phyloP scores from a whole-genome alignment of 495 filamentous ascomycete genomes.

The Aspergillus campestris region DNA sequence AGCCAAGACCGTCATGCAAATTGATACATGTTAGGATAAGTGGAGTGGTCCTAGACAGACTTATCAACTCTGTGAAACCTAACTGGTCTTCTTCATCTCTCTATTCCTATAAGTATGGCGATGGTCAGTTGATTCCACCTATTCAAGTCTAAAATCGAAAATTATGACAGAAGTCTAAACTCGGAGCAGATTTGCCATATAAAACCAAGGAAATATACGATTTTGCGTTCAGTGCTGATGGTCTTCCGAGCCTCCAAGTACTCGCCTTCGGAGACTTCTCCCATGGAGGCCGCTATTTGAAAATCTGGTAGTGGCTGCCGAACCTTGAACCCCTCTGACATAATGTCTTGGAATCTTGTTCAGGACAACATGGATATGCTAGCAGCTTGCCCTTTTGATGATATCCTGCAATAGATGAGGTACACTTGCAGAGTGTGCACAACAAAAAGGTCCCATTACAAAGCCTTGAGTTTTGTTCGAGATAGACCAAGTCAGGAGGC shows the following conservation, averaged over 20 bases:
- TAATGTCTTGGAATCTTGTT: neutral
- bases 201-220: neutral
- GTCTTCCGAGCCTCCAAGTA: constrained; percentile 1
- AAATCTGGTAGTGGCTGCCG: neutral
- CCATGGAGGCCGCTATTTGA: neutral
- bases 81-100: neutral
- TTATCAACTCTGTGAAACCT: neutral
- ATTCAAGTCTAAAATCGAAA: neutral
- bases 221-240: constrained; percentile 1
- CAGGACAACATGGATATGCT: constrained; percentile 2
- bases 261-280: constrained; percentile 5
- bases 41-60: neutral
- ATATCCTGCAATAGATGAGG: neutral
- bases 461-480: too few relatives aligned
- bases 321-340: neutral
- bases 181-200: neutral
- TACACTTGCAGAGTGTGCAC: neutral
- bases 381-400: neutral
- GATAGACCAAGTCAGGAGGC: too few relatives aligned
- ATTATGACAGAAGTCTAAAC: too few relatives aligned
- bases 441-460: too few relatives aligned
- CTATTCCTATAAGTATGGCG: neutral
- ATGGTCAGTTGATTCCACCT: neutral
- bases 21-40: neutral
- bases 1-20: neutral